A percentile compares a stretch with the other conserved stretches of the same genome.
Conservation (phyloP, 2,329 filamentous ascomycete species). For the Exophiala phaeomuriformis region DNA sequence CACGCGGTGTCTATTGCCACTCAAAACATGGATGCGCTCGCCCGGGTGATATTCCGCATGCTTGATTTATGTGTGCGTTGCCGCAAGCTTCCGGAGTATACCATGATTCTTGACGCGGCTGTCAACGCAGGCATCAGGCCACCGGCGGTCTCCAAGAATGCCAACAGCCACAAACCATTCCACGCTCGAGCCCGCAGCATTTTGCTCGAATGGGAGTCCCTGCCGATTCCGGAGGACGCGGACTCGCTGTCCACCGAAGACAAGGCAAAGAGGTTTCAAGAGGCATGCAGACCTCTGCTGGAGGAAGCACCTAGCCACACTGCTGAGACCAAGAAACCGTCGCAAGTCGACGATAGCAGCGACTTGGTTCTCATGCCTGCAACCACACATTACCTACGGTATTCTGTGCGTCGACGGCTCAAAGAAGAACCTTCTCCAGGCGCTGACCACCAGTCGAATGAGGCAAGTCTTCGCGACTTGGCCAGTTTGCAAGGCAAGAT, state of each 20-base stretch:
- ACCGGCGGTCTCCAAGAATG: conserved; percentile 4
- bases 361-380: conserved; percentile 8
- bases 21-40: conserved; percentile 10
- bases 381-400: background rate
- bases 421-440: background rate
- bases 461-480: background rate
- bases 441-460: background rate
- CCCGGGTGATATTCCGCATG: conserved; percentile 23
- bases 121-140: conserved; percentile 16
- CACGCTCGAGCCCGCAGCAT: conserved; percentile 15
- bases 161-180: conserved; percentile 9
- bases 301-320: conserved; percentile 3
- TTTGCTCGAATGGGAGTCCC: conserved; percentile 16
- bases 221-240: conserved; percentile 8
- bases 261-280: conserved; percentile 11
- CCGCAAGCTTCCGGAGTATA: conserved; percentile 20
- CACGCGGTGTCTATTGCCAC: conserved; percentile 16
- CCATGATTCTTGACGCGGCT: conserved; percentile 19
- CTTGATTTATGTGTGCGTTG: conserved; percentile 25
- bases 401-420: conserved; percentile 7
- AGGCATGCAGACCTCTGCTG: conserved; percentile 7
- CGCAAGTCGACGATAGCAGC: background rate
- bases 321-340: background rate
- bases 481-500: conserved; percentile 6
- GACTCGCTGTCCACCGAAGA: background rate